Evolutionary conservation across 1,139 yeast species (phyloP), one percentile per base, ranked within the genome.

Genomic region (Zhuliangozyma parablackwelliae): DNA sequence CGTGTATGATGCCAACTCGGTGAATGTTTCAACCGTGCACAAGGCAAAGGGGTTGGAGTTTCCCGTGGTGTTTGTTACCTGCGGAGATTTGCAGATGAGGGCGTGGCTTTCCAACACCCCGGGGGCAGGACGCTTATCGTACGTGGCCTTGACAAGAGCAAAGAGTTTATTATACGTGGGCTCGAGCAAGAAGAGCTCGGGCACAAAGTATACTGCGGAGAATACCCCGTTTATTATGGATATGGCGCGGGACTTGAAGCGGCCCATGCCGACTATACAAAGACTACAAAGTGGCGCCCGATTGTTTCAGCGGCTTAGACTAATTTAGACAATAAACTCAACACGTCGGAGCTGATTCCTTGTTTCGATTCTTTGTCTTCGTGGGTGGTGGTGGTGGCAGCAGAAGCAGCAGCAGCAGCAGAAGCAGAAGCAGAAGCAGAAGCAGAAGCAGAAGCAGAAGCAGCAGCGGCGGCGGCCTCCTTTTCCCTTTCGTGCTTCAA

Each of bases 41-140:
- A 69, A 85, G 1, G 79, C 89, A 1, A 83, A 82, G 48, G 90
- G 92, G 0, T 54, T 82, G 7, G 89, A 82, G 46, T 81, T 77
- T 49, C 88, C 89, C 0, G 65, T 81, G 10, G 88, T 81, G 1
- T 82, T 83, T 53, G 46, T 82, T 7, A 53, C 73, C 10, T 75
- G 43, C 10, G 16, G 10, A 32, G 23, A 23, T 24, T 39, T n/a
- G 39, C 27, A 30, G 34, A 25, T 31, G 31, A 9, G 26, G 40
- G 26, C 30, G 31, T 10, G 32, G 39, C 32, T 2, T 7, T 23
- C 10, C 9, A 26, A 26, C 12, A 26, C 11, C 10, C 37, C 38
- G 7, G 47, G 16, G 41, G 51, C 45, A 23, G 60, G 61, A 10
- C 61, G 80, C 32, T 53, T 77, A 9, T 58, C 75, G 12, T 83